These are phyloP conservation scores for Collybiopsis confluens DNA, from an alignment of 768 basidiomycete species.

Conservation along the genomic window DNA sequence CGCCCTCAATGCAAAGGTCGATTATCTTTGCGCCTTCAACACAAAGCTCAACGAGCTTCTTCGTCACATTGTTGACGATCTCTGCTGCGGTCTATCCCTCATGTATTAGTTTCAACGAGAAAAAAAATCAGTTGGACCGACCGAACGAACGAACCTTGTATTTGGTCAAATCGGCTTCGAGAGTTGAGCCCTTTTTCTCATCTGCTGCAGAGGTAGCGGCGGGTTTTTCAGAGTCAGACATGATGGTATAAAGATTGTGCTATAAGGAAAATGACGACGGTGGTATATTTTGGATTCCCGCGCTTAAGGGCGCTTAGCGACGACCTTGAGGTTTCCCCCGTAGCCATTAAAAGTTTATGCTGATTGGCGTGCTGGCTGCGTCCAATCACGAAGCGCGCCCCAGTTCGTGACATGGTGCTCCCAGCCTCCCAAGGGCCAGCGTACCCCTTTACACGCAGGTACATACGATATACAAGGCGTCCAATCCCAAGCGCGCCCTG, in stretches of 20 bases:
- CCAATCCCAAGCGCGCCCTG: no score
- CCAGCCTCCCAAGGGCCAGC: no score
- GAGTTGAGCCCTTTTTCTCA: slow-evolving; percentile 52
- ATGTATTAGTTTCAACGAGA: slow-evolving; percentile 8
- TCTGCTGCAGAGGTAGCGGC: slow-evolving; percentile 31
- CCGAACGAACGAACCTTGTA: slow-evolving; percentile 60
- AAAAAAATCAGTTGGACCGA: slow-evolving; percentile 11
- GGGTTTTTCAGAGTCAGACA: slow-evolving; percentile 60
- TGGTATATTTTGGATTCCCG: no score
- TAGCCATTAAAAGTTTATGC: no score
- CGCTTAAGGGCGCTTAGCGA: no score
- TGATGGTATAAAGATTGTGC: slow-evolving; percentile 26
- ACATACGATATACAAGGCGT: no score
- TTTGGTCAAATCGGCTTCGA: slow-evolving; percentile 77
- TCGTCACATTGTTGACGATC: slow-evolving; percentile 80
- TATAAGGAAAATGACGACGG: no score
- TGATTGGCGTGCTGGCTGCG: no score
- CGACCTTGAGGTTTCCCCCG: no score
- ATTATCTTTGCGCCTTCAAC: slow-evolving; percentile 83
- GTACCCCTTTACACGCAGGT: no score
- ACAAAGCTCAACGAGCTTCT: slow-evolving; percentile 73
- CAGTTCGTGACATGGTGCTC: no score
- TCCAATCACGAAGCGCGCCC: no score
- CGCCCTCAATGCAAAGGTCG: slow-evolving; percentile 90
- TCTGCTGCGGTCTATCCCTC: slow-evolving; percentile 76